These are phyloP conservation scores for Cymbopogon citratus DNA, from an alignment of 176 grass and related monocot genomes.

Conservation along the genomic window DNA sequence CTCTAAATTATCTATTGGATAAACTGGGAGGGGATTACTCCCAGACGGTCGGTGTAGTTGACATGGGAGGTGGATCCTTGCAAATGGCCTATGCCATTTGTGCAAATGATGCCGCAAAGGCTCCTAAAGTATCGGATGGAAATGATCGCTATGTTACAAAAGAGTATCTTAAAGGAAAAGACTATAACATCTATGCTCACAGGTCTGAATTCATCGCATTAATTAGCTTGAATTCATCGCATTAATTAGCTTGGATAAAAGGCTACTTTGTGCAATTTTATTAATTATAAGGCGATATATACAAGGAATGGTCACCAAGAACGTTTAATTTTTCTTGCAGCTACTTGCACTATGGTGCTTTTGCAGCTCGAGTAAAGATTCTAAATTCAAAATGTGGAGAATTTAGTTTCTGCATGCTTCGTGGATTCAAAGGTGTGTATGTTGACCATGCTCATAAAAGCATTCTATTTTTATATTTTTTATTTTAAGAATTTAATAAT, in stretches of 20 bases:
- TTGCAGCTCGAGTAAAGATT: neutral
- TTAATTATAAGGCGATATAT: too few relatives aligned
- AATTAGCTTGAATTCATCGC: too few relatives aligned
- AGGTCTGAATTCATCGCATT: neutral
- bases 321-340: too few relatives aligned
- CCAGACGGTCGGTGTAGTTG: slow-evolving; percentile 36
- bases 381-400: neutral
- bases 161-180: slow-evolving; percentile 35
- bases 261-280: too few relatives aligned
- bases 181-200: slow-evolving; percentile 47
- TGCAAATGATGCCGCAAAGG: too few relatives aligned
- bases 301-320: too few relatives aligned
- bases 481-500: neutral
- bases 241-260: too few relatives aligned
- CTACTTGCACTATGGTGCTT: too few relatives aligned
- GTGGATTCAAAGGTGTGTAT: neutral
- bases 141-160: slow-evolving; percentile 32
- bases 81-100: too few relatives aligned
- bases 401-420: neutral
- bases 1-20: slow-evolving; percentile 54
- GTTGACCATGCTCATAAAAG: neutral
- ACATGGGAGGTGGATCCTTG: slow-evolving; percentile 14
- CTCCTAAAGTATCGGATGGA: too few relatives aligned
- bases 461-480: neutral
- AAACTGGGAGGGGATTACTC: slow-evolving; percentile 46